These are phyloP conservation scores for Trapa incisa DNA, from an alignment of 345 rosid species.

Conservation along the genomic window DNA sequence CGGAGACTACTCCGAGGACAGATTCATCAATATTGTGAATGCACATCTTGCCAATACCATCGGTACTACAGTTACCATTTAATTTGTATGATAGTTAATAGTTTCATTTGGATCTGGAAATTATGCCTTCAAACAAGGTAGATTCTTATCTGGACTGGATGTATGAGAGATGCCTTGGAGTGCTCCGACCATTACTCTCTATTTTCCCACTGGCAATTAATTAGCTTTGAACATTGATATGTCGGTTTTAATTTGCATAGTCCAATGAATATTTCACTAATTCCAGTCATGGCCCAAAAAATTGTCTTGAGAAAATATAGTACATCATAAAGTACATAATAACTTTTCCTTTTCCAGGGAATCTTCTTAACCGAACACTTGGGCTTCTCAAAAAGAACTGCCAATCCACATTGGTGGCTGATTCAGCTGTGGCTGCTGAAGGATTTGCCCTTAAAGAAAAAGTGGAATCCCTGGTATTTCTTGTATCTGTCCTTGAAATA, in stretches of 20 bases:
- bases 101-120: neutral
- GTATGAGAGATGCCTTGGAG: neutral
- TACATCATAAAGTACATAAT: too few relatives aligned
- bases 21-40: conserved; percentile 66
- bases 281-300: neutral
- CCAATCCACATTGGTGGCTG: conserved; percentile 58
- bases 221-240: neutral
- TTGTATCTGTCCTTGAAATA: neutral
- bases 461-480: conserved; percentile 55
- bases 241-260: neutral
- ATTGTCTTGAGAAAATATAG: too few relatives aligned
- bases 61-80: conserved; percentile 28
- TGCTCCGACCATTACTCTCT: neutral
- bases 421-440: conserved; percentile 60
- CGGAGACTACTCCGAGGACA: conserved; percentile 93
- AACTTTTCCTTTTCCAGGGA: conserved; percentile 37
- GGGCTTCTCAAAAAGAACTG: conserved; percentile 87
- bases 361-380: conserved; percentile 87
- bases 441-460: conserved; percentile 50
- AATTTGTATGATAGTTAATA: neutral
- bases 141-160: neutral
- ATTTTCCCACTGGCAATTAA: neutral
- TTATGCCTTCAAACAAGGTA: neutral
- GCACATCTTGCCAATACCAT: conserved; percentile 95
- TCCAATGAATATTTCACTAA: neutral